Conservation (phyloP, 2,329 filamentous ascomycete species). For the Fusarium tuaranense region DNA sequence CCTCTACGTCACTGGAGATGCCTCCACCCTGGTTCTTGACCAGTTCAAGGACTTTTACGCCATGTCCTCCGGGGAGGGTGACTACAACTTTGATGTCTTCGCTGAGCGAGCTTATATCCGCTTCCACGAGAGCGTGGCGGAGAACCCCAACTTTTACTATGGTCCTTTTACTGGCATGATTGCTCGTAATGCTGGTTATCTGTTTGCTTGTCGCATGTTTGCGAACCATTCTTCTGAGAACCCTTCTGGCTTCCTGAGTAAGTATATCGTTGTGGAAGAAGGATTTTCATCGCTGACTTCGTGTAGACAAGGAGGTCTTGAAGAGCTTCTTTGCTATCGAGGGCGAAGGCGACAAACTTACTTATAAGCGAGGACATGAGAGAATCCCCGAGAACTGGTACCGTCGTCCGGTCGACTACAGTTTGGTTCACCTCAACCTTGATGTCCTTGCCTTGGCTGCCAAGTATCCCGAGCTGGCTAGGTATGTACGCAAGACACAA, state of each 20-base stretch:
- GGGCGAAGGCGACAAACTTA: constrained; percentile 4
- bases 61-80: constrained; percentile 10
- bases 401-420: constrained; percentile 12
- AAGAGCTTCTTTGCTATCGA: constrained; percentile 18
- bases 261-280: accelerated
- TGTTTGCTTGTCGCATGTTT: constrained; percentile 12
- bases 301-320: neutral
- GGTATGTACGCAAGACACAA: neutral
- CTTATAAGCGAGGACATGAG: constrained; percentile 23
- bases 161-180: constrained; percentile 25
- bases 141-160: constrained; percentile 28
- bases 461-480: constrained; percentile 22
- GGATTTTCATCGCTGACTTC: accelerated
- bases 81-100: constrained; percentile 23
- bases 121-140: constrained; percentile 6
- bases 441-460: constrained; percentile 6
- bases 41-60: constrained; percentile 18
- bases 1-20: constrained; percentile 22
- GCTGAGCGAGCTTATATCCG: constrained; percentile 1
- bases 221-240: constrained; percentile 23
- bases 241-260: neutral
- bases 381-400: constrained; percentile 27
- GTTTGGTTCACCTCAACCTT: constrained; percentile 12
- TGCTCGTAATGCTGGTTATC: constrained; percentile 17
- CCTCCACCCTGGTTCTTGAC: constrained; percentile 9